Evolutionary conservation across 1,284 basidiomycete genomes (phyloP), one percentile per base, ranked within the genome.

Genomic region (Neolentinus lepideus): DNA sequence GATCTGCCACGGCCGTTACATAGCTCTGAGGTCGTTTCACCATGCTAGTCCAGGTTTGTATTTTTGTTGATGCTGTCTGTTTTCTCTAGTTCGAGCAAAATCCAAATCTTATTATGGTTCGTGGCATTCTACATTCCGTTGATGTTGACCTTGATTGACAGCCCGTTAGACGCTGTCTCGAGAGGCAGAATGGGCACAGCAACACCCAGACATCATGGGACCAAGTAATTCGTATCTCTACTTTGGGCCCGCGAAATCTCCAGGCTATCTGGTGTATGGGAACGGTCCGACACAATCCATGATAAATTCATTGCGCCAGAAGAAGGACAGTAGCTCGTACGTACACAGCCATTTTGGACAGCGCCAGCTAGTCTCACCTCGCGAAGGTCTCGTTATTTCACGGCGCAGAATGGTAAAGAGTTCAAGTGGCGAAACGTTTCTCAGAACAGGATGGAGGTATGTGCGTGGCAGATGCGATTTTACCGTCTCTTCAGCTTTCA

Each of bases 141-240:
- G 6, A 12, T 12, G 12, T 31, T 43, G 38, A 6, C 16, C 16
- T 6, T 43, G 16, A 21, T 21, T 43, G 8, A 43, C 19, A 43
- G 6, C 9, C 9, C 16, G 16, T 59, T 74, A 87, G 58, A 77
- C 80, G 59, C 69, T 90, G 51, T 74, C 75, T 36, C 80, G 87
- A 25, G 84, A 89, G 63, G 67, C 75, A 0, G 71, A 69, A 25
- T 90, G 88, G 87, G 73, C 79, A 21, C 74, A 80, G 60, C 80
- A 80, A 54, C 80, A 87, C 62, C 76, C 80, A 21, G 73, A 71
- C 52, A 81, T 88, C 59, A 81, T 86, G 80, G 88, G 88, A 12
- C 87, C 88, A 14, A 77, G 75, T 57, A 84, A 79, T 48, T 80
- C 87, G 6, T 87, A 77, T 64, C 78, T 88, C 57, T 90, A 87